Evolutionary conservation across 257 asterid genomes (phyloP).

Genomic region (Solanum pennellii): DNA sequence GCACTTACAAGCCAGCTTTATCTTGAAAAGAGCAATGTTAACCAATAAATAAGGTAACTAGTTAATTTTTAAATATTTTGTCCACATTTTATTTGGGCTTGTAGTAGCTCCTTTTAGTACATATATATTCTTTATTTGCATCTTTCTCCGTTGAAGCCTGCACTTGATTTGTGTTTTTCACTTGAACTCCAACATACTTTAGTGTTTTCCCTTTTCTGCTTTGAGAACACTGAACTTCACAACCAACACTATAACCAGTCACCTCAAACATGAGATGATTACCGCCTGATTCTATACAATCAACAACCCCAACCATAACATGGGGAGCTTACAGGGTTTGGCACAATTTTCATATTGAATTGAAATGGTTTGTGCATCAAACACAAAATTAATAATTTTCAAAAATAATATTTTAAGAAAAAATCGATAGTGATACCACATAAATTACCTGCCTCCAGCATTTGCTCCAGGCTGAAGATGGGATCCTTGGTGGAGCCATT

Average conservation of each 20-base stretch:
- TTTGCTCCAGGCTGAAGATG: slow-evolving; percentile 78
- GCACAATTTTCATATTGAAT: neutral
- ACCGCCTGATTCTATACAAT: neutral
- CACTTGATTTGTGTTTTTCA: neutral
- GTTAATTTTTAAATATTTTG: neutral
- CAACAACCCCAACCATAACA: neutral
- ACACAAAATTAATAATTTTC: neutral
- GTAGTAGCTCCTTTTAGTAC: neutral
- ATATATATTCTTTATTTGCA: neutral
- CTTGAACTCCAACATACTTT: neutral
- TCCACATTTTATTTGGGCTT: neutral
- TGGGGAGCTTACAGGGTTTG: neutral
- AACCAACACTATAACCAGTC: neutral
- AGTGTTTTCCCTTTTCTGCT: neutral
- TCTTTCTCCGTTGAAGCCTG: neutral
- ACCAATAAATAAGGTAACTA: neutral
- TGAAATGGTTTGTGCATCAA: neutral
- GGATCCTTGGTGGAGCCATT: slow-evolving; percentile 73
- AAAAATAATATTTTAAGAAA: neutral
- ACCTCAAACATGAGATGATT: neutral
- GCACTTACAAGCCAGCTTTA: neutral
- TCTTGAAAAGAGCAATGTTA: neutral
- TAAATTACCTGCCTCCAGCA: slow-evolving; percentile 78
- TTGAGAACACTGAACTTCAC: neutral
- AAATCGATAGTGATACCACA: neutral